Evolutionary conservation across 495 filamentous ascomycete species (phyloP), one percentile per base, ranked within the genome.

Genomic region (Tuber calosporum): DNA sequence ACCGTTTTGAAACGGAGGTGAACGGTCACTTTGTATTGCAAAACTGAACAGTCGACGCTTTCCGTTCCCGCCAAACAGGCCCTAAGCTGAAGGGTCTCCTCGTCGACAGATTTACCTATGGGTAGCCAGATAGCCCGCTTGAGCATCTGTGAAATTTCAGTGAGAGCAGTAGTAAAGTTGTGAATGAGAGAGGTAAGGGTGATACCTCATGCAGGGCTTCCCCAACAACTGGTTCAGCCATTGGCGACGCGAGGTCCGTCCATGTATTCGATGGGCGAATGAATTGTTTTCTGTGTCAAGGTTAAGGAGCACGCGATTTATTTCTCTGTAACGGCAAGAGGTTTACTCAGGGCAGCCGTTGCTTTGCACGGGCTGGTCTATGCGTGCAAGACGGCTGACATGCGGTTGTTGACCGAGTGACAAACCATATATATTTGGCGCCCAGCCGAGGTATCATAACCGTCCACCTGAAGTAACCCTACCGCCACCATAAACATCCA

Each of bases 61-160:
- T n/a, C n/a, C n/a, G n/a, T n/a, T n/a, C n/a, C n/a, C n/a, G n/a
- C n/a, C n/a, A n/a, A n/a, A n/a, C n/a, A n/a, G n/a, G n/a, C n/a
- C n/a, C n/a, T n/a, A n/a, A 91, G 85, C 37, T 86, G 85, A 48
- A 95, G 83, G 40, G 89, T 91, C 81, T 96, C 92, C 75, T 94
- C 89, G 82, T 97, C 94, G 67, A 97, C 91, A 68, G 93, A 92
- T 81, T 93, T 91, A 80, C 94, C 94, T 73, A 97, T 89, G 34
- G 88, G 87, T 81, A 91, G 91, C 94, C 94, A 98, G n/a, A 99
- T 87, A 42, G 93, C 92, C 69, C 92, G 89, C 87, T 99, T 99
- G 72, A 97, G 86, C 75, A 90, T 90, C 93, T 97, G 73, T 30
- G n/a, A 37, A 41, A 26, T 69, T 69, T 69, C 8, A 71, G 74